phyloP scores from a whole-genome alignment of 106 monocot genomes.

The Phalaenopsis aphrodite region DNA sequence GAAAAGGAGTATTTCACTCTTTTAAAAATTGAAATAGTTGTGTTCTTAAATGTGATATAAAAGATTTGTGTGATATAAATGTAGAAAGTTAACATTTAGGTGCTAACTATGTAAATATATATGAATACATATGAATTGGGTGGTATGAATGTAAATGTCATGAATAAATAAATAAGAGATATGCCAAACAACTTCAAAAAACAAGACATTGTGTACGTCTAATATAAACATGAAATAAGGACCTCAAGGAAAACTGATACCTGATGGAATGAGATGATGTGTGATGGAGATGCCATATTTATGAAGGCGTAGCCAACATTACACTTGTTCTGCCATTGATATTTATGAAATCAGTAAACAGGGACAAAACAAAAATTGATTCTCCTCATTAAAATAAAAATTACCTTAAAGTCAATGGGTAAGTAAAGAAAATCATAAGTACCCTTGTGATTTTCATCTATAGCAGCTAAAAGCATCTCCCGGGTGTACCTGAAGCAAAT shows the following conservation, averaged over 20 bases:
- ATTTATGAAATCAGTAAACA: neutral
- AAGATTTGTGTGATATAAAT: too few species aligned
- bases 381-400: neutral
- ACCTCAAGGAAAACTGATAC: conserved; percentile 13
- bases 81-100: too few species aligned
- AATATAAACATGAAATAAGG: neutral
- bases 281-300: conserved; percentile 61
- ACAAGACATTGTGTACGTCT: neutral
- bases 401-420: conserved; percentile 96
- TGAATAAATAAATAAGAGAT: neutral
- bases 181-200: neutral
- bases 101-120: too few species aligned
- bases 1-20: too few species aligned
- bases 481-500: conserved; percentile 62
- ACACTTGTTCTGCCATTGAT: conserved; percentile 69
- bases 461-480: conserved; percentile 75
- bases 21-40: too few species aligned
- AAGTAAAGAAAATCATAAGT: conserved; percentile 84
- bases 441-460: conserved; percentile 70
- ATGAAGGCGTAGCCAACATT: conserved; percentile 93
- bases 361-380: neutral
- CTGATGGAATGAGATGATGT: conserved; percentile 74
- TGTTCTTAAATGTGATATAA: too few species aligned
- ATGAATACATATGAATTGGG: neutral
- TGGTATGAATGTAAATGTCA: too few species aligned